Base-by-base conservation (phyloP, 73 alveolate genomes). In the Loxodes magnus region DNA sequence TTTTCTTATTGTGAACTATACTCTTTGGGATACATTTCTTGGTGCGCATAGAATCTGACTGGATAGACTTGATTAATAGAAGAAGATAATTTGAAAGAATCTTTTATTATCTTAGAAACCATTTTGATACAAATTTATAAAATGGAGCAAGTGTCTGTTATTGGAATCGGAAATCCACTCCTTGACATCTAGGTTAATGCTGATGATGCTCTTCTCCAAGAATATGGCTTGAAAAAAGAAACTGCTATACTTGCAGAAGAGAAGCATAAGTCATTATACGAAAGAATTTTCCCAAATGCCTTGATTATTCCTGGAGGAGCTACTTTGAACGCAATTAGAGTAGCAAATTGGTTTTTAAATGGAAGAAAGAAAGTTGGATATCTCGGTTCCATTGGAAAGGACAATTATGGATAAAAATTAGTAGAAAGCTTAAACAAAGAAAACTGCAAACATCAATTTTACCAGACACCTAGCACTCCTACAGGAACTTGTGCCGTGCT, bases 401-500 rank as follows among this genome's bases (percentile, higher is more conserved):
- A 79, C 44, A 79, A 72, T 1, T 30, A 39, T 20, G 87, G 78
- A 37, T 4, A 23, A 26, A 58, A 21, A 5, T 27, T 79, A 33
- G 48, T 63, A 29, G 56, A 58, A 22, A 58, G 51, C 7, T n/a
- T n/a, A n/a, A 61, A 55, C 3, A 41, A 35, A 14, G 58, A 41
- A 14, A 77, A 54, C 6, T 77, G 81, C 25, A 60, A 72, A 46
- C 43, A 29, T 43, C 43, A 37, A 4, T 21, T 19, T 22, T 71
- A 50, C 76, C 51, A 59, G 37, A 35, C 31, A 41, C 62, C 33
- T n/a, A 51, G 15, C 4, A 14, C 70, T n/a, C 64, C 81, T 10
- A 79, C 93, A 19, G 93, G 93, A 5, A 55, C 78, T 4, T 79
- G 93, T 64, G 93, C 84, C 14, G 79, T 63, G 16, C 46, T 57